These are phyloP conservation scores for Ustilago curta DNA, from an alignment of 1,284 basidiomycete species.

Conservation along the genomic window DNA sequence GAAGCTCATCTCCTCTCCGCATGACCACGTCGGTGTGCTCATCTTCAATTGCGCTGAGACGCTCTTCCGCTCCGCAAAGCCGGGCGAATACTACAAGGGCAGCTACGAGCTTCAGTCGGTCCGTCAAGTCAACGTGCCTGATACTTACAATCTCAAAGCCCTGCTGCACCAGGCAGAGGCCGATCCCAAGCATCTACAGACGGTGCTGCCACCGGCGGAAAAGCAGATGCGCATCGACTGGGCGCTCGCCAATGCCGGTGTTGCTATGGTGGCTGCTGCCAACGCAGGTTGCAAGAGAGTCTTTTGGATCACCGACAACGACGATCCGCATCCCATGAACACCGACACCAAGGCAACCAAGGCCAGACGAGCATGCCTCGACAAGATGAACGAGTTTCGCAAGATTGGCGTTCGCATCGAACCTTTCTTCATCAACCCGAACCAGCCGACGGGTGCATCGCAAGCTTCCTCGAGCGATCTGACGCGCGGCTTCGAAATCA, in stretches of 20 bases:
- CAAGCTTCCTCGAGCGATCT: conserved; percentile 20
- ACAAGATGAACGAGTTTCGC: conserved; percentile 75
- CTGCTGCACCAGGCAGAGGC: conserved; percentile 74
- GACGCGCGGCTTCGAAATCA: conserved; percentile 75
- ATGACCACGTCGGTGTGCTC: conserved; percentile 87
- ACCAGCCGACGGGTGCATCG: conserved; percentile 72
- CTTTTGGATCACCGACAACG: conserved; percentile 92
- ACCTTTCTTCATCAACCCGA: conserved; percentile 88
- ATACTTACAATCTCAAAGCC: conserved; percentile 55
- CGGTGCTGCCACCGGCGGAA: conserved; percentile 67
- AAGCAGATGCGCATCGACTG: conserved; percentile 74
- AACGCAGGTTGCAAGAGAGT: conserved; percentile 89
- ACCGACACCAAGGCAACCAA: conserved; percentile 71
- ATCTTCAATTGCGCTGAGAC: conserved; percentile 85
- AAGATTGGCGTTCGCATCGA: conserved; percentile 85
- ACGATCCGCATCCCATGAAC: conserved; percentile 73
- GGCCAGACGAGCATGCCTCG: conserved; percentile 38
- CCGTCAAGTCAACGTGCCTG: conserved; percentile 81
- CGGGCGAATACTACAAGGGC: conserved; percentile 75
- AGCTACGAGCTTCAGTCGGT: conserved; percentile 83
- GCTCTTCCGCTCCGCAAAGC: conserved; percentile 47
- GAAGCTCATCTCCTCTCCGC: conserved; percentile 87
- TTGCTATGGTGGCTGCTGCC: conserved; percentile 74
- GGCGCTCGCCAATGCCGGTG: conserved; percentile 73
- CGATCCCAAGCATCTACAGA: conserved; percentile 62